Conservation (phyloP, 805 yeast species). For the Wickerhamomyces pijperi region DNA sequence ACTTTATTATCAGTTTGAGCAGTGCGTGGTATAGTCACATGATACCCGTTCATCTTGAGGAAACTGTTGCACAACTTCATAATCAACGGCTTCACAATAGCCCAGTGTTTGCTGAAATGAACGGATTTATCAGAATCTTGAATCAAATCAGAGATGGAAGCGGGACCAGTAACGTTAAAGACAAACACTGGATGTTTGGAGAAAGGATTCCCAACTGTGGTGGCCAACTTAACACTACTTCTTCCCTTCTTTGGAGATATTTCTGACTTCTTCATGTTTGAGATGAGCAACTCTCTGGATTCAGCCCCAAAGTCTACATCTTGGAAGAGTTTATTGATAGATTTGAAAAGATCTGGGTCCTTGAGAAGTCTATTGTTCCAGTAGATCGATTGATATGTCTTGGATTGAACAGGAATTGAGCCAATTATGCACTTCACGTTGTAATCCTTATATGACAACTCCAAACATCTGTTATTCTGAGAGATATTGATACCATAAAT, state of each 20-base stretch:
- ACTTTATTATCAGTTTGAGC: not conserved
- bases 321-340: constrained; percentile 18
- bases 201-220: constrained; percentile 23
- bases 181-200: constrained; percentile 28
- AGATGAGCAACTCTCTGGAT: constrained; percentile 5
- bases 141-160: constrained; percentile 23
- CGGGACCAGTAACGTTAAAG: constrained; percentile 21
- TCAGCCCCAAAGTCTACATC: constrained; percentile 14
- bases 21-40: not conserved
- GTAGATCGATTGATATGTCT: constrained; percentile 32
- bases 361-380: constrained; percentile 26
- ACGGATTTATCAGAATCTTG: constrained; percentile 30
- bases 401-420: constrained; percentile 21
- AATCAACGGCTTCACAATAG: constrained; percentile 21
- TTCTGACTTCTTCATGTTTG: constrained; percentile 8
- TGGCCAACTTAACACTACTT: constrained; percentile 14
- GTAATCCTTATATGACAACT: constrained; percentile 18
- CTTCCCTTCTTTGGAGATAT: constrained; percentile 14
- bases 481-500: constrained; percentile 22
- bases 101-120: constrained; percentile 15
- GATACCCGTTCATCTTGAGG: constrained; percentile 15
- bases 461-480: constrained; percentile 17
- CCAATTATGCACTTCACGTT: constrained; percentile 30
- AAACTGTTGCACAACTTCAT: constrained; percentile 21
- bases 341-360: constrained; percentile 7